Evolutionary conservation across 1,284 basidiomycete genomes (phyloP), one percentile per base, ranked within the genome.

Genomic region (Fomes fomentarius): DNA sequence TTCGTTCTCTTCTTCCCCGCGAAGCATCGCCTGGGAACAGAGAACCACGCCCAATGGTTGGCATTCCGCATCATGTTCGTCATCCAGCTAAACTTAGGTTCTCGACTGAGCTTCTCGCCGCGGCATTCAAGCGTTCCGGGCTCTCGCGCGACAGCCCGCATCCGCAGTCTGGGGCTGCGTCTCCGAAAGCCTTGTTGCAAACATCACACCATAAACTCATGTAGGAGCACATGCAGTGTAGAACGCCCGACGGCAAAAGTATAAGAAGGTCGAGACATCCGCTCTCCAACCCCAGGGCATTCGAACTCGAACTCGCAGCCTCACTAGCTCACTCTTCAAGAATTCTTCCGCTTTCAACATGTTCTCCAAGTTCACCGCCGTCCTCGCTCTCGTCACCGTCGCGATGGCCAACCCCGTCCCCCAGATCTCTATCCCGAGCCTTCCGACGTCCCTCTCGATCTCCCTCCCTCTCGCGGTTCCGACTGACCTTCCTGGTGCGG

Each of bases 361-460:
- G 58, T 51, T 49, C 53, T 31, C 57, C 49, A 60, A 60, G 51
- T 12, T 60, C 51, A 30, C 46, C 38, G 38, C 46, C 30, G 35
- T 53, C 49, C 34, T 60, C 49, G 51, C 52, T 21, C 38, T 60
- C 31, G 58, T 51, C 38, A 26, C 58, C 37, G 52, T 54, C 33
- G 58, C 38, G 5, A 49, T 54, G 33, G 48, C 45, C 28, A 56
- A 38, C 48, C 58, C 58, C 8, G 34, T 60, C 42, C 58, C 57
- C 11, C 57, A 58, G 43, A 21, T 47, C 34, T n/a, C 24, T 17
- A 24, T 25, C 21, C 22, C 38, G 7, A 24, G 21, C 21, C 8
- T 40, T 22, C 24, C 38, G 21, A 22, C 11, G 7, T 40, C 12
- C 38, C 38, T 14, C 19, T 39, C 17, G 38, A 8, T 9, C 4